Evolutionary conservation across 306 rosid species (phyloP).

Genomic region (Mimosa bimucronata): DNA sequence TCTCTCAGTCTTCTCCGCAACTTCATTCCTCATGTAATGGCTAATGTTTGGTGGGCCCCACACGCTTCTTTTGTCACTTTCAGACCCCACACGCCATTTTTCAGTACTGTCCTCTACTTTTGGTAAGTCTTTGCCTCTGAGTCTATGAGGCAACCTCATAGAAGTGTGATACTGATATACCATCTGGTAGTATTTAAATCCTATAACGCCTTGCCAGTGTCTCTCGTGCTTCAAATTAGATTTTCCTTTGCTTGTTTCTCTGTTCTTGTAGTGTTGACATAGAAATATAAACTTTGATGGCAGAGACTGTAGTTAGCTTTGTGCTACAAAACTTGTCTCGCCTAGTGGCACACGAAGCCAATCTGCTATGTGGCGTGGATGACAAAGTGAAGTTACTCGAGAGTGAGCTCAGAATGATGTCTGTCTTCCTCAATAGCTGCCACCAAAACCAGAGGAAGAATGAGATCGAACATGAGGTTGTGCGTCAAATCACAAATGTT

Average conservation of each 20-base stretch:
- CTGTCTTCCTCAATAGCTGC: not conserved
- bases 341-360: not conserved
- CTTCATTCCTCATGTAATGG: too few species aligned
- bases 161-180: not conserved
- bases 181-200: not conserved
- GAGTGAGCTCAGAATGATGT: not conserved
- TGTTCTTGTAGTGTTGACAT: not conserved
- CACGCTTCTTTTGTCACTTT: not conserved
- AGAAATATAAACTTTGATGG: not conserved
- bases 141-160: not conserved
- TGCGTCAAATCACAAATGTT: not conserved
- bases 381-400: not conserved
- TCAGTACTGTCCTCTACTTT: too few species aligned
- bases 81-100: not conserved
- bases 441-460: not conserved
- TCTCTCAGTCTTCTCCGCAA: not conserved
- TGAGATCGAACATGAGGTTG: not conserved
- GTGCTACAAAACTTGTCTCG: not conserved
- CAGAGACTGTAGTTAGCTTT: not conserved
- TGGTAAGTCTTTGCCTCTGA: not conserved
- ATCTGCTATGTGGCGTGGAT: not conserved
- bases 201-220: not conserved
- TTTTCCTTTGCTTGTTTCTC: not conserved
- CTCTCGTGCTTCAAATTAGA: not conserved
- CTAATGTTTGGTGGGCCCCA: not conserved